Percentiles rank a stretch among this genome's conserved stretches.
Evolutionary conservation across 495 filamentous ascomycete genomes (phyloP).

Genomic region (Wilcoxina mikolae): DNA sequence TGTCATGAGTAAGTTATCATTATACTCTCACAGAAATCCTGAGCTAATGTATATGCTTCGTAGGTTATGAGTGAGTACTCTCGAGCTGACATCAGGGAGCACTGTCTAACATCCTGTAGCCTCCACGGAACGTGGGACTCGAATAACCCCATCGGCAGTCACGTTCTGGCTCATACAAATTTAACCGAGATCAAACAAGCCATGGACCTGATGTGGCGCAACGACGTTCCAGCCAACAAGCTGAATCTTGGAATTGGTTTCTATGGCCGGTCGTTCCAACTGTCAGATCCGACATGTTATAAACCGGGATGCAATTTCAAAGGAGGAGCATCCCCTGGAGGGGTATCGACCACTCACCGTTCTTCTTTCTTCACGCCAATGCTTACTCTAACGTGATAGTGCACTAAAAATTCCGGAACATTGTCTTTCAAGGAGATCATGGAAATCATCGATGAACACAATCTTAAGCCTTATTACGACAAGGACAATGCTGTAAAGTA

Average conservation of each 20-base stretch:
- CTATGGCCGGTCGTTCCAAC: conserved; percentile 37
- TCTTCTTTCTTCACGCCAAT: no score
- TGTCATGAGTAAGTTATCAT: no score
- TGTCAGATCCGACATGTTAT: conserved; percentile 26
- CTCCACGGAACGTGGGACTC: conserved; percentile 31
- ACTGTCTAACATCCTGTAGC: no score
- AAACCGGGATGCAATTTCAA: conserved; percentile 28
- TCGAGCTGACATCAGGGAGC: no score
- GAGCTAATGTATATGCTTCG: no score
- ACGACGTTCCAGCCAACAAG: conserved; percentile 31
- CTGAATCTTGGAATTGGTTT: conserved; percentile 39
- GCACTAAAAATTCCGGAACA: not conserved
- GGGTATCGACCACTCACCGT: no score
- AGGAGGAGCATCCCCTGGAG: conserved; percentile 9
- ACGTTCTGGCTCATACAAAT: conserved; percentile 39
- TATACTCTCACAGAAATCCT: no score
- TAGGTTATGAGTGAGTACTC: no score
- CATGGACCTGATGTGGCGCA: conserved; percentile 40
- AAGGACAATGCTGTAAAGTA: not conserved
- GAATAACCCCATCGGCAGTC: conserved; percentile 23
- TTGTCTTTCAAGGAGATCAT: not conserved
- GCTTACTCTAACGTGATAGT: no score
- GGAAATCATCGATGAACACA: not conserved
- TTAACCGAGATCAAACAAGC: conserved; percentile 40
- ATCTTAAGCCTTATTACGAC: no score